phyloP scores from a whole-genome alignment of 139 green algal species.

The Volvox africanus region DNA sequence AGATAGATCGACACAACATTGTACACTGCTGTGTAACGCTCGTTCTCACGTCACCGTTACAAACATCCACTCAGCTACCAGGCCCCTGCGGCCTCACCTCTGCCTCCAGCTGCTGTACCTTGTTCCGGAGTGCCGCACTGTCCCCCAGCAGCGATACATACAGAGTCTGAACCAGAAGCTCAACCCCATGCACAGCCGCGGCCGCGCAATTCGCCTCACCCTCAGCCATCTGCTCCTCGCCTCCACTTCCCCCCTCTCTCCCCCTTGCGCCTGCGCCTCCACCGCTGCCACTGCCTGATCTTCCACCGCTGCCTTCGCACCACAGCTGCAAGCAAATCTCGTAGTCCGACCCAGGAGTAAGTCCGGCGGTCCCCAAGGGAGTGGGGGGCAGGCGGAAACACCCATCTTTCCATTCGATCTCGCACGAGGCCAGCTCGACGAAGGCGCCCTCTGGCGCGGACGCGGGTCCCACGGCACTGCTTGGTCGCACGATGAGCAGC shows the following conservation, averaged over 20 bases:
- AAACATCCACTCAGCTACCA: too few relatives aligned
- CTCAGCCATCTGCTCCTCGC: neutral
- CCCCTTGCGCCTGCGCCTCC: neutral
- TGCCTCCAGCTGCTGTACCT: neutral
- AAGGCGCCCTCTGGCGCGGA: neutral
- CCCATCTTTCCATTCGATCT: neutral
- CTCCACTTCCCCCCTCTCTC: too few relatives aligned
- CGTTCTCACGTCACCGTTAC: too few relatives aligned
- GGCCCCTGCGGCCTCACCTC: neutral
- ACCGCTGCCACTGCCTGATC: neutral
- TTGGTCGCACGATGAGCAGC: neutral
- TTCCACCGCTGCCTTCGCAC: neutral
- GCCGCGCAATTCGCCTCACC: neutral
- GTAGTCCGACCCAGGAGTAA: neutral
- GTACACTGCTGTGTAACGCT: too few relatives aligned
- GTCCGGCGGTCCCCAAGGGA: neutral
- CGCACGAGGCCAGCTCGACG: neutral
- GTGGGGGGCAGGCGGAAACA: neutral
- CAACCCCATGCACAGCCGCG: neutral
- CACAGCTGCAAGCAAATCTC: slow-evolving; percentile 9
- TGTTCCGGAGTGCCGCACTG: neutral
- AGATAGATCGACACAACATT: too few relatives aligned
- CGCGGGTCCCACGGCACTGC: neutral
- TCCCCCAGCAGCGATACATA: slow-evolving; percentile 1
- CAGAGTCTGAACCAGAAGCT: slow-evolving; percentile 27